These are phyloP conservation scores for Plasmodium cynomolgi DNA, from an alignment of 169 alveolate genomes.

Conservation along the genomic window DNA sequence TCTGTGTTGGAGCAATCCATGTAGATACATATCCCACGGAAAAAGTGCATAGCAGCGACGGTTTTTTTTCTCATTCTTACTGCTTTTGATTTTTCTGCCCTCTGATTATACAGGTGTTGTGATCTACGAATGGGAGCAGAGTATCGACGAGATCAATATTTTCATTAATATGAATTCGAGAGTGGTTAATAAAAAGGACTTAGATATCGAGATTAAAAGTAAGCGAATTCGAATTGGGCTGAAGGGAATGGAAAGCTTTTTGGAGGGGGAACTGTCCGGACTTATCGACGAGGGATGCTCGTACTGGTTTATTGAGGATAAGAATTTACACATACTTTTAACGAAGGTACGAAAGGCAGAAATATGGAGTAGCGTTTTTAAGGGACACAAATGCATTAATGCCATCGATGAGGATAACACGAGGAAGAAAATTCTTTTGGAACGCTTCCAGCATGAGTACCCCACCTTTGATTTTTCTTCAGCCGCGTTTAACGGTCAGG, in stretches of 20 bases:
- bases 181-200: slow-evolving; percentile 34
- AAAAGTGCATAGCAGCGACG: background rate
- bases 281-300: slow-evolving; percentile 64
- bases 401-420: slow-evolving; percentile 75
- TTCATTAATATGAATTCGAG: slow-evolving; percentile 39
- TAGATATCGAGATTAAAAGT: slow-evolving; percentile 39
- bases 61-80: background rate
- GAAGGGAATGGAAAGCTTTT: slow-evolving; percentile 37
- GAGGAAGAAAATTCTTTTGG: slow-evolving; percentile 79
- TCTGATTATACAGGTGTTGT: too few species aligned
- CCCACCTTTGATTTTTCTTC: slow-evolving; percentile 86
- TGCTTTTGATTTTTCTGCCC: too few species aligned
- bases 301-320: slow-evolving; percentile 74
- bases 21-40: background rate
- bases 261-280: slow-evolving; percentile 62
- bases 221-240: slow-evolving; percentile 53
- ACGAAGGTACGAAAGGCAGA: slow-evolving; percentile 66
- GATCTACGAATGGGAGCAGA: slow-evolving; percentile 72
- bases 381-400: slow-evolving; percentile 65
- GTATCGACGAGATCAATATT: slow-evolving; percentile 59
- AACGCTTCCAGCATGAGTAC: slow-evolving; percentile 84
- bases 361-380: slow-evolving; percentile 62
- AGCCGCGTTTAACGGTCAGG: slow-evolving; percentile 83
- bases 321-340: slow-evolving; percentile 56
- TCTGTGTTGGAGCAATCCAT: background rate